These are phyloP conservation scores for Candida verbasci DNA, from an alignment of 805 yeast species.

Conservation along the genomic window DNA sequence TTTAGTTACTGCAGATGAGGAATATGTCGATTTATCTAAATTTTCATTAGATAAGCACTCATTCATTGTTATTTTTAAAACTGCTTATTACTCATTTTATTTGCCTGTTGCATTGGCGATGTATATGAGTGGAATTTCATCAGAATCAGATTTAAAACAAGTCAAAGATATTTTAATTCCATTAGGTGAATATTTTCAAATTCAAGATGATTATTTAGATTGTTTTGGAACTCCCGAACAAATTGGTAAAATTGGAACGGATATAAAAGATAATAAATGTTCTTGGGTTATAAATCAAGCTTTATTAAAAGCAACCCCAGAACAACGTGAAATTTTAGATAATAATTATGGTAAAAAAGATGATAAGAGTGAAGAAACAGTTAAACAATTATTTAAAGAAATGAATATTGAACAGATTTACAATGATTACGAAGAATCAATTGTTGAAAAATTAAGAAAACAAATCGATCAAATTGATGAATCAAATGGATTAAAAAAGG, in stretches of 20 bases:
- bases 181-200: conserved; percentile 97
- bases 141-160: conserved; percentile 76
- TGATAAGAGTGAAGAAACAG: conserved; percentile 57
- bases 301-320: conserved; percentile 67
- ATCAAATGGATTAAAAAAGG: conserved; percentile 85
- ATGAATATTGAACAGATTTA: conserved; percentile 69
- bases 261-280: conserved; percentile 96
- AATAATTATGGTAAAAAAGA: conserved; percentile 88
- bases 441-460: conserved; percentile 58
- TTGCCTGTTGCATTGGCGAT: conserved; percentile 96
- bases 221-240: conserved; percentile 97
- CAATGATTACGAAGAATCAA: conserved; percentile 75
- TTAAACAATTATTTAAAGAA: conserved; percentile 71
- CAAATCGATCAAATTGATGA: conserved; percentile 78
- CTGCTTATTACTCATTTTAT: conserved; percentile 96
- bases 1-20: conserved; percentile 96
- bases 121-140: conserved; percentile 79
- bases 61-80: conserved; percentile 92
- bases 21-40: conserved; percentile 80
- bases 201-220: conserved; percentile 96
- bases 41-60: conserved; percentile 88
- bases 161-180: conserved; percentile 86
- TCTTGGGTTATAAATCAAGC: conserved; percentile 97
- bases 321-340: conserved; percentile 79
- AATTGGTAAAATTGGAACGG: conserved; percentile 98